These are phyloP conservation scores for Filobasidium wieringae DNA, from an alignment of 768 basidiomycete species.

Conservation along the genomic window DNA sequence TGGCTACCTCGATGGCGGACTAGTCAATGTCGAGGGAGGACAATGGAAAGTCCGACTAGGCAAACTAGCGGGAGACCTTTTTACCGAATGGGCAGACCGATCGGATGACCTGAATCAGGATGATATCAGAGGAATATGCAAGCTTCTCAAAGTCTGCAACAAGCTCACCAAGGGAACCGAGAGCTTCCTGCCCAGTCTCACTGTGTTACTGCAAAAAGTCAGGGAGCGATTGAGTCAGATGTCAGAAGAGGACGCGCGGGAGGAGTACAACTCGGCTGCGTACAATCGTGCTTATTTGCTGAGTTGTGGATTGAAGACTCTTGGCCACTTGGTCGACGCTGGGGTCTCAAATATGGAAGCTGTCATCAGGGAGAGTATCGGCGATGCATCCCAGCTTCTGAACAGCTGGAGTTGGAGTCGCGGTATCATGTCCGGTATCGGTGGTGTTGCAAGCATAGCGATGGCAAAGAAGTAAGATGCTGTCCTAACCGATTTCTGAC, in stretches of 20 bases:
- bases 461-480: background rate
- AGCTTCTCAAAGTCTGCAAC: background rate
- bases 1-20: slow-evolving; percentile 29
- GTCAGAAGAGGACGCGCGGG: slow-evolving; percentile 19
- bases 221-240: background rate
- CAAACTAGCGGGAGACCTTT: background rate
- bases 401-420: slow-evolving; percentile 1
- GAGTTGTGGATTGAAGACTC: background rate
- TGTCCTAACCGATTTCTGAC: background rate
- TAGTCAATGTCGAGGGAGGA: slow-evolving; percentile 35
- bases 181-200: background rate
- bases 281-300: slow-evolving; percentile 3
- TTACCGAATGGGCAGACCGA: background rate
- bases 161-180: background rate
- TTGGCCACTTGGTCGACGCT: background rate
- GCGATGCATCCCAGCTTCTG: background rate
- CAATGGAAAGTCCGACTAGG: slow-evolving; percentile 28
- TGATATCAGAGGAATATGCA: background rate
- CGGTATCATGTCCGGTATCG: slow-evolving; percentile 8
- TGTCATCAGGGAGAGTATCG: slow-evolving; percentile 2
- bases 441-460: slow-evolving; percentile 15
- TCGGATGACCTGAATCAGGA: background rate
- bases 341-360: background rate
- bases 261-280: background rate
- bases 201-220: background rate